Conservation (phyloP, 352 stramenopile genomes). For the Globisporangium takayamanum region DNA sequence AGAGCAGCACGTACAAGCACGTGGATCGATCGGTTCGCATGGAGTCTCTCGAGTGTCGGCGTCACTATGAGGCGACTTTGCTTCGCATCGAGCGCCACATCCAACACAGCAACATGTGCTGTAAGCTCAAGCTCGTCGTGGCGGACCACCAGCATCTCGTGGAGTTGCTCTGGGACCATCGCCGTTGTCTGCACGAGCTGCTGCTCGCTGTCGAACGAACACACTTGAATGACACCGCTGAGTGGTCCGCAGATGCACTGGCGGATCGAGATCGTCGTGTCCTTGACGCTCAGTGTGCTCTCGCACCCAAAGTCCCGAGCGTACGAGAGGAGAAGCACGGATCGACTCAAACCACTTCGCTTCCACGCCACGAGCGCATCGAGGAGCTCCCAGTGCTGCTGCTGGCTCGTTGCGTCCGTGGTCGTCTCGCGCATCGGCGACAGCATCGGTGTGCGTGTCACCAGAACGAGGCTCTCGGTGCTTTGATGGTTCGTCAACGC, state of each 20-base stretch:
- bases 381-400: conserved; percentile 15
- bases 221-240: neutral
- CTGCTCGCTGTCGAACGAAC: neutral
- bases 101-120: conserved; percentile 2
- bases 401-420: neutral
- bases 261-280: conserved; percentile 26
- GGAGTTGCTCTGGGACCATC: neutral
- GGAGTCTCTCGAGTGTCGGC: neutral
- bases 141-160: conserved; percentile 3
- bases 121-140: conserved; percentile 5
- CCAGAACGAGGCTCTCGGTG: neutral
- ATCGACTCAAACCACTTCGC: conserved; percentile 15
- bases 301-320: conserved; percentile 11
- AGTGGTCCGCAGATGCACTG: conserved; percentile 39
- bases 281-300: conserved; percentile 23
- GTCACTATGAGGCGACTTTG: neutral
- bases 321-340: conserved; percentile 21
- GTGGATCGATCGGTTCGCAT: neutral
- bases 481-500: neutral
- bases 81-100: neutral
- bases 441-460: neutral
- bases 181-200: neutral
- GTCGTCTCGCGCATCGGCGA: neutral
- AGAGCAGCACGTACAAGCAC: conserved; percentile 6
- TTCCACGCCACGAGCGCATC: conserved; percentile 27